Evolutionary conservation across 75 land plant species (phyloP).

Genomic region (Cunninghamia lanceolata): DNA sequence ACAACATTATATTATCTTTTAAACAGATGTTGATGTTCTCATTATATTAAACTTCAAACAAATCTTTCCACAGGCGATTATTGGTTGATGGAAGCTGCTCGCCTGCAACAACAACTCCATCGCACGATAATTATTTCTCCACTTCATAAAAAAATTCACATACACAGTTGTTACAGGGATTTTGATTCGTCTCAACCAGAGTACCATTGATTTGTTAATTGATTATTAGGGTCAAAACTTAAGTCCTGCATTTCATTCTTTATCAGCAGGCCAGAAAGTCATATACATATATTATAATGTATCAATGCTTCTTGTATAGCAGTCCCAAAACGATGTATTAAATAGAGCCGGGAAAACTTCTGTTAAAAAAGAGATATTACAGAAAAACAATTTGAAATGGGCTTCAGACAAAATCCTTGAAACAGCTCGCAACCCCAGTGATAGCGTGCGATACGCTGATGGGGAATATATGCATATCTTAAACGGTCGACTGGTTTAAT

Average conservation of each 20-base stretch:
- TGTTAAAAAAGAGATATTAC: too few relatives aligned
- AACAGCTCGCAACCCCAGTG: neutral
- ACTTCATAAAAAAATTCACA: neutral
- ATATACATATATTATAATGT: neutral
- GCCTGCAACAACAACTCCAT: neutral
- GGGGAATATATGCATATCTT: neutral
- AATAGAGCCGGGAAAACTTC: too few relatives aligned
- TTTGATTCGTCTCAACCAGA: neutral
- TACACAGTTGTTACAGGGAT: neutral
- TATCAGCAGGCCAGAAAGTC: neutral
- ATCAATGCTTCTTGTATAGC: neutral
- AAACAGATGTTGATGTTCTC: too few relatives aligned
- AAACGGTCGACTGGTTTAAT: neutral
- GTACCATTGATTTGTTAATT: neutral
- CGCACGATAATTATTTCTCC: neutral
- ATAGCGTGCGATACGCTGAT: too few relatives aligned
- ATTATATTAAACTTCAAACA: too few relatives aligned
- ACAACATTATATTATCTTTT: too few relatives aligned
- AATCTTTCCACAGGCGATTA: neutral
- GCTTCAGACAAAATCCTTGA: neutral
- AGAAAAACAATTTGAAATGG: neutral
- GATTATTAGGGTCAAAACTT: neutral
- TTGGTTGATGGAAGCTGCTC: conserved; percentile 10
- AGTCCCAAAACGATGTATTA: neutral
- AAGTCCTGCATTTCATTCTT: neutral